A percentile compares a stretch with the other conserved stretches of the same genome.
phyloP scores from a whole-genome alignment of 2,329 filamentous ascomycete species.

The Xylariaceae sp. region DNA sequence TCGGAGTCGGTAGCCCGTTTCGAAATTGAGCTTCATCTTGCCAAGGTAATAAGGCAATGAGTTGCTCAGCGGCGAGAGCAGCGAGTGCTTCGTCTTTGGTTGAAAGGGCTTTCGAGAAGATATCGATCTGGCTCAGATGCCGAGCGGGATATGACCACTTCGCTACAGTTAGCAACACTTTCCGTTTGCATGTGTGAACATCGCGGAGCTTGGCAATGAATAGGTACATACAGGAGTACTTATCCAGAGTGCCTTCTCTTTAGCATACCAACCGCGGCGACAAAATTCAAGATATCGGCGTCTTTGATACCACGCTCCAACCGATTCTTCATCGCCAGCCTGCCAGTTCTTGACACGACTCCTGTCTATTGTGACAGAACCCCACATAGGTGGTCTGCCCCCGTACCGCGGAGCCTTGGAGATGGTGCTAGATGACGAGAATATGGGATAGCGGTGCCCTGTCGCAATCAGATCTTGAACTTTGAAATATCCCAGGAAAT shows the following conservation, averaged over 20 bases:
- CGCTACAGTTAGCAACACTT: not conserved
- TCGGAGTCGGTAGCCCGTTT: not conserved
- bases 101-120: not conserved
- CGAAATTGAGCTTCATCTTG: not conserved
- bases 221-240: not conserved
- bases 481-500: not conserved
- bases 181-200: too few species aligned
- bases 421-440: not conserved
- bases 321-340: not conserved
- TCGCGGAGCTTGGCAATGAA: not conserved
- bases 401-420: not conserved
- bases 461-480: not conserved
- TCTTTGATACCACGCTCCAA: not conserved
- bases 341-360: not conserved
- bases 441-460: not conserved
- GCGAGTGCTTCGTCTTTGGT: not conserved
- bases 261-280: not conserved
- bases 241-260: not conserved
- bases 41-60: not conserved
- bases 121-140: not conserved
- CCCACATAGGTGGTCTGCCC: not conserved
- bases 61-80: not conserved
- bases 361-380: not conserved
- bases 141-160: not conserved
- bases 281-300: not conserved